Evolutionary conservation across 2,329 filamentous ascomycete species (phyloP).

Genomic region (Fusarium sp.): DNA sequence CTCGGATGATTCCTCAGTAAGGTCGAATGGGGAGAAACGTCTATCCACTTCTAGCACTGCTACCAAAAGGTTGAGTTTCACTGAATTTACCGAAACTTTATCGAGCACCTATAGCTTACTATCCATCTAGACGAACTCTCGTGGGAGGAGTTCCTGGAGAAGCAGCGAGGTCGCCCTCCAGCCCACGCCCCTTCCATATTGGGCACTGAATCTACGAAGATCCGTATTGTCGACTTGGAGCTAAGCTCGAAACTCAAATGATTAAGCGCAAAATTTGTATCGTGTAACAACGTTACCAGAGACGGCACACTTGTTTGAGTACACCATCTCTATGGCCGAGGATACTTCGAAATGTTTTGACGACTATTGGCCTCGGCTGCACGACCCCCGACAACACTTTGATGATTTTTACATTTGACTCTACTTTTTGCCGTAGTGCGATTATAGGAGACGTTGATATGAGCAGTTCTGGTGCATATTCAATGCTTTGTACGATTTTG

Average conservation of each 20-base stretch:
- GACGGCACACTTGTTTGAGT: slow-evolving; percentile 67
- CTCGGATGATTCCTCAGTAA: slow-evolving; percentile 52
- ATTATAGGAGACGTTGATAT: slow-evolving; percentile 7
- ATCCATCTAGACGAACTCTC: slow-evolving; percentile 68
- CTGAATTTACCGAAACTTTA: slow-evolving; percentile 70
- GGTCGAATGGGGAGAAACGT: slow-evolving; percentile 59
- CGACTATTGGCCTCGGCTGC: not conserved
- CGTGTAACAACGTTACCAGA: slow-evolving; percentile 66
- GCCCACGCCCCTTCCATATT: slow-evolving; percentile 52
- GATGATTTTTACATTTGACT: slow-evolving; percentile 10
- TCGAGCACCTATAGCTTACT: slow-evolving; percentile 72
- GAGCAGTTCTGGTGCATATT: slow-evolving; percentile 28
- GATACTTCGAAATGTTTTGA: not conserved
- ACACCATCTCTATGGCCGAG: not conserved
- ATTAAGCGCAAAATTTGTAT: slow-evolving; percentile 61
- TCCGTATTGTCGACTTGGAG: slow-evolving; percentile 51
- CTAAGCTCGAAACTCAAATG: slow-evolving; percentile 52
- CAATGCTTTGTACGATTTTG: slow-evolving; percentile 47
- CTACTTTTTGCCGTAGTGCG: slow-evolving; percentile 2
- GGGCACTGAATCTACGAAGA: slow-evolving; percentile 59
- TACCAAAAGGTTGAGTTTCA: slow-evolving; percentile 69
- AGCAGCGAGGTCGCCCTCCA: slow-evolving; percentile 61
- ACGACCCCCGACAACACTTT: slow-evolving; percentile 9
- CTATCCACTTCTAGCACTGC: slow-evolving; percentile 67
- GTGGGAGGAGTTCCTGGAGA: slow-evolving; percentile 60